phyloP scores from a whole-genome alignment of 352 stramenopile species.

The Phytopythium helicoides region DNA sequence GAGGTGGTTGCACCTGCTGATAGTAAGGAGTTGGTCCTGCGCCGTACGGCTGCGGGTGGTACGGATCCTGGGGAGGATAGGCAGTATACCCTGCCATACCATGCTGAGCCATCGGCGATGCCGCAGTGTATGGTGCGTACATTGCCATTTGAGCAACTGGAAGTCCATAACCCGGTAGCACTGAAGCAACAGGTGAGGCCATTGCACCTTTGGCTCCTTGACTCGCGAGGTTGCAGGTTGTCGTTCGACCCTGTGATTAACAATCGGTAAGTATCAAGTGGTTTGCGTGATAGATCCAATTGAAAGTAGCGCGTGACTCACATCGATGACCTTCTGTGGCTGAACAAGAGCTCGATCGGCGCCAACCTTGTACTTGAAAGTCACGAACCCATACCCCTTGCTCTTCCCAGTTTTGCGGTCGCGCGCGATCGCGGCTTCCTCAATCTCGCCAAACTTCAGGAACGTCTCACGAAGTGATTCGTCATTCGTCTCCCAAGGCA shows the following conservation, averaged over 20 bases:
- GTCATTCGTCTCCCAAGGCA: slow-evolving; percentile 56
- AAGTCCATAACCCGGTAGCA: slow-evolving; percentile 19
- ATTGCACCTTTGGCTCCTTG: slow-evolving; percentile 15
- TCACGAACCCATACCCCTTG: slow-evolving; percentile 75
- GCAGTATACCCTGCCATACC: slow-evolving; percentile 18
- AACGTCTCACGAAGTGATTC: slow-evolving; percentile 57
- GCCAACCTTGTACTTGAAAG: slow-evolving; percentile 41
- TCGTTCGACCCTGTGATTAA: slow-evolving; percentile 38
- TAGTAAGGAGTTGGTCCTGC: slow-evolving; percentile 16
- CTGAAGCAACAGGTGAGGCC: slow-evolving; percentile 13
- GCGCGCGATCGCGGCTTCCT: slow-evolving; percentile 37
- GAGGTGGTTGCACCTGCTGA: slow-evolving; percentile 14
- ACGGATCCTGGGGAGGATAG: slow-evolving; percentile 24
- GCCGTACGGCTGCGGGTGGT: slow-evolving; percentile 21
- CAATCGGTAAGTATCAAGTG: background rate
- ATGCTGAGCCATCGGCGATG: slow-evolving; percentile 12
- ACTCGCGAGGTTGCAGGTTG: slow-evolving; percentile 58
- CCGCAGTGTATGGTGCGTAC: slow-evolving; percentile 16
- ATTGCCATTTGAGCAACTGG: slow-evolving; percentile 24
- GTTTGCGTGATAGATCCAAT: background rate
- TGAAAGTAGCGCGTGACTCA: slow-evolving; percentile 17
- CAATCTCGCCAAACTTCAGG: slow-evolving; percentile 60
- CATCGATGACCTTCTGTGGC: slow-evolving; percentile 65
- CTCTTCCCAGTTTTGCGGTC: slow-evolving; percentile 57
- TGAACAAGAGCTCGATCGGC: slow-evolving; percentile 50